phyloP scores from a whole-genome alignment of 2,329 filamentous ascomycete genomes.

The Apiospora arundinis region DNA sequence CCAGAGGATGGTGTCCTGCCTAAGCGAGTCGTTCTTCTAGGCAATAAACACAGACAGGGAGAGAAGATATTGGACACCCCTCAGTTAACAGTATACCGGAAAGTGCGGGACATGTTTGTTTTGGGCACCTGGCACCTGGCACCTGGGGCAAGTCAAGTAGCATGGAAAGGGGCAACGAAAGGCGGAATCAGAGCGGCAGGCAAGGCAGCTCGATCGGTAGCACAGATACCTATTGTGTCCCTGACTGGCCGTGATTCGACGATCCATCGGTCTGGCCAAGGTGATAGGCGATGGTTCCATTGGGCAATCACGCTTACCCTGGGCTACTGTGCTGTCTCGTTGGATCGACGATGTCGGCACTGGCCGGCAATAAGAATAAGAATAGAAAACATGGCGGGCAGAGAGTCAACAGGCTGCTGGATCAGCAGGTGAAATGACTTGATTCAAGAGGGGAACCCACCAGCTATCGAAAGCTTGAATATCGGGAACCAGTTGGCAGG shows the following conservation, averaged over 20 bases:
- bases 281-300: not conserved
- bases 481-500: not conserved
- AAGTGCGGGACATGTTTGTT: too few relatives aligned
- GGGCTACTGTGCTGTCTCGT: not conserved
- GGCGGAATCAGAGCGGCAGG: not conserved
- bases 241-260: not conserved
- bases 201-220: not conserved
- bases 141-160: not conserved
- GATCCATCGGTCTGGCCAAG: constrained; percentile 10
- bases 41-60: not conserved
- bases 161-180: not conserved
- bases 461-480: constrained; percentile 10
- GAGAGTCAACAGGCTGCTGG: not conserved
- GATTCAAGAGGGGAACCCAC: not conserved
- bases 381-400: not conserved
- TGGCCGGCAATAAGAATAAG: constrained; percentile 10
- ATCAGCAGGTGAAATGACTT: not conserved
- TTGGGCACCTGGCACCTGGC: too few relatives aligned
- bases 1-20: not conserved
- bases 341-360: not conserved
- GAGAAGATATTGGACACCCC: not conserved
- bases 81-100: too few relatives aligned
- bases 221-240: constrained; percentile 3
- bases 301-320: not conserved
- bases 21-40: not conserved